phyloP scores from a whole-genome alignment of 495 filamentous ascomycete genomes.

The Neurospora africana region DNA sequence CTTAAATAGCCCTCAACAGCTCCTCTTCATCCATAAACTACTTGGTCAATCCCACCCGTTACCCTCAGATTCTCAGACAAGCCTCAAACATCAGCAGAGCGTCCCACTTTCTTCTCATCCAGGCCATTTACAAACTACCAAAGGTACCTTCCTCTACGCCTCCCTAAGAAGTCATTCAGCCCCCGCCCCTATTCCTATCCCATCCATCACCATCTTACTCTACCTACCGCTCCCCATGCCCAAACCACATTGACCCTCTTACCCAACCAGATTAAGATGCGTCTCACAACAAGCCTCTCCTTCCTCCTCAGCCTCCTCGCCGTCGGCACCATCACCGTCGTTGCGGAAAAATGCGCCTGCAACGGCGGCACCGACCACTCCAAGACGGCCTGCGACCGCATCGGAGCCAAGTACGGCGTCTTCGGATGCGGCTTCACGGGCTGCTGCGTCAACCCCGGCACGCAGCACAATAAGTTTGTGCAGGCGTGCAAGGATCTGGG shows the following conservation, averaged over 20 bases:
- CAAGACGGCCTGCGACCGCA: neutral
- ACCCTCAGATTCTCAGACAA: neutral
- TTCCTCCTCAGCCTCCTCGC: neutral
- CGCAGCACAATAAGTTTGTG: neutral
- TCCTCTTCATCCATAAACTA: neutral
- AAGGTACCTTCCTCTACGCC: neutral
- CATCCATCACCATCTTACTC: neutral
- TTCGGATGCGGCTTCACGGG: neutral
- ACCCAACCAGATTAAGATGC: neutral
- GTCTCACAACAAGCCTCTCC: neutral
- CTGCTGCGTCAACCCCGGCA: neutral
- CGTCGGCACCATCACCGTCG: neutral
- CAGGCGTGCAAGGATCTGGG: neutral
- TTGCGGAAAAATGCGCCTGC: neutral
- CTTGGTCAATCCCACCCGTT: neutral
- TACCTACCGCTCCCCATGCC: neutral
- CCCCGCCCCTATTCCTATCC: neutral
- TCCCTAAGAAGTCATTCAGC: neutral
- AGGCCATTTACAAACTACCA: neutral
- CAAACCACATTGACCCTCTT: neutral
- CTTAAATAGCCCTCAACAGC: neutral
- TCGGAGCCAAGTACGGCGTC: neutral
- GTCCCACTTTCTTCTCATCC: neutral
- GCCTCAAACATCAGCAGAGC: neutral
- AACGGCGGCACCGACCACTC: neutral